phyloP scores from a whole-genome alignment of 1,139 yeast species.

The Geotrichum bryndzae region DNA sequence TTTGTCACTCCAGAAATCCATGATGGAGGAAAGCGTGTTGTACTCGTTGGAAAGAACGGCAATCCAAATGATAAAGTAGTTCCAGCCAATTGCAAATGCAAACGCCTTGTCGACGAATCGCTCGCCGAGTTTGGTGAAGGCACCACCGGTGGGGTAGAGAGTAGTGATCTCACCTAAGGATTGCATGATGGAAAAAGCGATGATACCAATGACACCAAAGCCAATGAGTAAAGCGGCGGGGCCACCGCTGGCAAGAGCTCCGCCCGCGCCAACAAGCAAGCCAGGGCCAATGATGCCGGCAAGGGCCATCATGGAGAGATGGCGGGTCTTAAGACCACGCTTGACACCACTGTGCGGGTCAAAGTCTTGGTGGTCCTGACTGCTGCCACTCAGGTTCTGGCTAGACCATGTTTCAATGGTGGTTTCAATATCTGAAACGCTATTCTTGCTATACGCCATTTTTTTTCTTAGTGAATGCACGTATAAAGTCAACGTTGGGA shows the following conservation, averaged over 20 bases:
- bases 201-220: conserved; percentile 51
- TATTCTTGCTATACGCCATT: not conserved
- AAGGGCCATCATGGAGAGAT: conserved; percentile 52
- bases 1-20: conserved; percentile 57
- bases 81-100: conserved; percentile 59
- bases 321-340: conserved; percentile 47
- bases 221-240: conserved; percentile 56
- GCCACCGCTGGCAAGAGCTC: conserved; percentile 54
- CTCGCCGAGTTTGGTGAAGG: conserved; percentile 54
- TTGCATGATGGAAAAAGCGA: conserved; percentile 56
- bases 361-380: conserved; percentile 6
- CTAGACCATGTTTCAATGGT: not conserved
- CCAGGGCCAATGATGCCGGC: conserved; percentile 71
- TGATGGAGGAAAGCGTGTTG: conserved; percentile 48
- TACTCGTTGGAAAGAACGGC: conserved; percentile 57
- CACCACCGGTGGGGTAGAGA: conserved; percentile 55
- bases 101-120: conserved; percentile 53
- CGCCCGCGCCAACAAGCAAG: conserved; percentile 56
- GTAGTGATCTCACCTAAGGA: conserved; percentile 62
- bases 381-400: not conserved
- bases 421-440: not conserved
- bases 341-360: conserved; percentile 40
- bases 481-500: too few relatives aligned
- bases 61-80: conserved; percentile 55
- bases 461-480: not conserved